Base-by-base conservation (phyloP, 305 asterid genomes). In the Withania somnifera region DNA sequence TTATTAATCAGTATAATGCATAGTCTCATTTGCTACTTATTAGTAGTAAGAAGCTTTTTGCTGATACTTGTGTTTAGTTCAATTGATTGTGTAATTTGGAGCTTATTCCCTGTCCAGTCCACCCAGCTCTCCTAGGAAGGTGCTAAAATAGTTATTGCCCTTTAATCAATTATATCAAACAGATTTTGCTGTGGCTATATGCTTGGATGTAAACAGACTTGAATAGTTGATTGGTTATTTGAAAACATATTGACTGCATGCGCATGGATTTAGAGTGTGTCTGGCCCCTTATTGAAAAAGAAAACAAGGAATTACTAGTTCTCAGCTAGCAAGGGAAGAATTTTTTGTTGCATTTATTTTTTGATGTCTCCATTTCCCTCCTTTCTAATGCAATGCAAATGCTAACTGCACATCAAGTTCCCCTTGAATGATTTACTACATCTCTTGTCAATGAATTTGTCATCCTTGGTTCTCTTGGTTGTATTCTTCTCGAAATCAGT, bases 31-130 rank as follows among this genome's bases (percentile, higher is more conserved):
- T 75, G 20, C 63, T 36, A n/a, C n/a, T 50, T 75, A 8, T 51
- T 15, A 28, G 40, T 47, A 9, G 60, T 75, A 50, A 50, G 80
- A 50, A 75, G 61, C 80, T 50, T 50, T 28, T 75, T 45, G 80
- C 63, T 75, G 80, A 51, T 50, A 10, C 38, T 75, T 10, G 6
- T 5, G 42, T 75, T 5, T 28, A 75, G 45, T 75, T 51, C 63
- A 28, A 75, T 28, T 50, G 61, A 50, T 75, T 50, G 61, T 75
- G 36, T 75, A 17, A 47, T 50, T 71, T 8, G 80, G 61, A 75
- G 22, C 61, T 75, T 75, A 75, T 75, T 75, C 61, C 80, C 80
- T 75, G 80, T 75, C 61, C 28, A 15, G 61, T 24, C 28, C 79
- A 73, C 79, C 60, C 17, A 24, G 9, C 32, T 69, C 52, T 69